phyloP scores from a whole-genome alignment of 495 filamentous ascomycete species.

The Hyphodiscus hymeniophilus region DNA sequence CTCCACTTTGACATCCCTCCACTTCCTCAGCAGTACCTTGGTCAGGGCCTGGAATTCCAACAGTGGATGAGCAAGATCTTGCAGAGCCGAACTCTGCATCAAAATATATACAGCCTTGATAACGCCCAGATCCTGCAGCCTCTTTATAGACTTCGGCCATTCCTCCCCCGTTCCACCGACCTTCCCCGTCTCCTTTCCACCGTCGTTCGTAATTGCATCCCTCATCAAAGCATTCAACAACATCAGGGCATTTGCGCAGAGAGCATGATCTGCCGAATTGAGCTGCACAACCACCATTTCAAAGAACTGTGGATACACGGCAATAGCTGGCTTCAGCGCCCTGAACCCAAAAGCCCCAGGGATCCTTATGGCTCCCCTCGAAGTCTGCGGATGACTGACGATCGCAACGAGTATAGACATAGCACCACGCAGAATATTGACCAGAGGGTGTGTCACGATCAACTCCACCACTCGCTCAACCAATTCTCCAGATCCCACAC shows the following conservation, averaged over 20 bases:
- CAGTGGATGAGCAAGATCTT: constrained; percentile 87
- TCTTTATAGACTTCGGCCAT: constrained; percentile 94
- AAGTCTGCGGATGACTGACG: constrained; percentile 70
- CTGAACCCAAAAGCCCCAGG: constrained; percentile 55
- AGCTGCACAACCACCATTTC: constrained; percentile 86
- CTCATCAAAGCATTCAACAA: constrained; percentile 92
- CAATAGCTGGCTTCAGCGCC: constrained; percentile 86
- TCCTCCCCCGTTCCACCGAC: constrained; percentile 47
- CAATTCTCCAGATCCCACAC: constrained; percentile 37
- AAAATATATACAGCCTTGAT: constrained; percentile 85
- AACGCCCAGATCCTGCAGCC: constrained; percentile 83
- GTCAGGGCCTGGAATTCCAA: constrained; percentile 91
- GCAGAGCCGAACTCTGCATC: constrained; percentile 90
- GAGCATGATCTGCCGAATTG: constrained; percentile 87
- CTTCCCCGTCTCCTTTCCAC: constrained; percentile 23
- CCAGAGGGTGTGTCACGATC: constrained; percentile 89
- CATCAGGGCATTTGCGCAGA: constrained; percentile 92
- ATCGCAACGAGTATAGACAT: constrained; percentile 94
- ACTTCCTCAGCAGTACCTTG: constrained; percentile 83
- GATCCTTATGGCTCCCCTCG: constrained; percentile 27
- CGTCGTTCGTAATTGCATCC: constrained; percentile 72
- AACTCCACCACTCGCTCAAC: constrained; percentile 78
- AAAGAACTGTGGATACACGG: constrained; percentile 84
- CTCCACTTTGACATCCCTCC: constrained; percentile 79
- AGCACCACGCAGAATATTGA: constrained; percentile 93